These are phyloP conservation scores for Salix udensis DNA, from an alignment of 345 rosid genomes.

Conservation along the genomic window DNA sequence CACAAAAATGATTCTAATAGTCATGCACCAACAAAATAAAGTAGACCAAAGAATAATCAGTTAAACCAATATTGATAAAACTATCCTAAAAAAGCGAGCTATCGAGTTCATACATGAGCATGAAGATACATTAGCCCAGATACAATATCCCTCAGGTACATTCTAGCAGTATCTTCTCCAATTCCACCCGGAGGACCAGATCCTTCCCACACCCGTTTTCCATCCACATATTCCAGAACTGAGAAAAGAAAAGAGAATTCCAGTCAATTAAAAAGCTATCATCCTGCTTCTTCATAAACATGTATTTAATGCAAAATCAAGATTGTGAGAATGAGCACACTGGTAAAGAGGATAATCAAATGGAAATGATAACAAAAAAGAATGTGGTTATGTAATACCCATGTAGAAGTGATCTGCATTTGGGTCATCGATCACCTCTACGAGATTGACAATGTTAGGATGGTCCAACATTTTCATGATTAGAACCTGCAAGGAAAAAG, in stretches of 20 bases:
- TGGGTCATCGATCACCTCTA: slow-evolving; percentile 98
- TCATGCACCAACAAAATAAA: background rate
- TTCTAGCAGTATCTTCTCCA: slow-evolving; percentile 77
- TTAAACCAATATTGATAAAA: background rate
- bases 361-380: background rate
- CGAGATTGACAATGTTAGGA: slow-evolving; percentile 93
- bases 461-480: slow-evolving; percentile 94
- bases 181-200: slow-evolving; percentile 60
- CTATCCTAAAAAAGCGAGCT: background rate
- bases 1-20: background rate
- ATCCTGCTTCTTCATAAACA: background rate
- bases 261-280: slow-evolving; percentile 13
- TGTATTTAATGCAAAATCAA: background rate
- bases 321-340: slow-evolving; percentile 1
- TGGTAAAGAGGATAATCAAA: background rate
- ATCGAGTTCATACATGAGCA: slow-evolving; percentile 64
- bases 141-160: slow-evolving; percentile 76
- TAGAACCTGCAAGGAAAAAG: slow-evolving; percentile 48
- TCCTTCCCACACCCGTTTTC: slow-evolving; percentile 70
- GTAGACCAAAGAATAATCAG: background rate
- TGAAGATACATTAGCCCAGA: slow-evolving; percentile 93
- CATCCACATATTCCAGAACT: slow-evolving; percentile 96
- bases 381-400: slow-evolving; percentile 47
- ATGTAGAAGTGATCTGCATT: slow-evolving; percentile 92
- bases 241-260: slow-evolving; percentile 9